Evolutionary conservation across 108 stramenopile species (phyloP).

Genomic region (Fistulifera solaris): DNA sequence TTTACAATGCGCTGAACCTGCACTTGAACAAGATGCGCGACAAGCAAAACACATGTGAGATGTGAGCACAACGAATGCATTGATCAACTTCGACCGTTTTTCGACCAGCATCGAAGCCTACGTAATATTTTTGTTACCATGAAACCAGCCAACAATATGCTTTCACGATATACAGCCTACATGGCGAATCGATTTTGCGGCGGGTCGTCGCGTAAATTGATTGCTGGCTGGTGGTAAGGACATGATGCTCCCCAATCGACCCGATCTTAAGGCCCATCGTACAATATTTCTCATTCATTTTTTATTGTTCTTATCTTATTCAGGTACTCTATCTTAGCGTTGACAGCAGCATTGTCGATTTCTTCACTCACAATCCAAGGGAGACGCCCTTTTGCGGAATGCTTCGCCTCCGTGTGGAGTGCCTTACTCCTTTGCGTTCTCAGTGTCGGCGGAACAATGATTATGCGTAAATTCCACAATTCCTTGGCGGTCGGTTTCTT

Average conservation of each 20-base stretch:
- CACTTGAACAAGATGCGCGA: too few species aligned
- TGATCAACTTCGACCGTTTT: too few species aligned
- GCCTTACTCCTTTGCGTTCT: conserved; percentile 51
- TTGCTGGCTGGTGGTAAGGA: conserved; percentile 90
- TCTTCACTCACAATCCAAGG: conserved; percentile 60
- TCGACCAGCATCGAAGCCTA: too few species aligned
- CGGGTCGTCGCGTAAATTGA: conserved; percentile 71
- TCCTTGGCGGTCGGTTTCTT: conserved; percentile 79
- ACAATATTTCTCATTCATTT: background rate
- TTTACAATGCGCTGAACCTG: too few species aligned
- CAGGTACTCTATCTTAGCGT: conserved; percentile 78
- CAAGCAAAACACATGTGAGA: too few species aligned
- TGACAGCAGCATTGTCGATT: conserved; percentile 51
- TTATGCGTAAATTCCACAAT: conserved; percentile 86
- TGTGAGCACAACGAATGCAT: too few species aligned
- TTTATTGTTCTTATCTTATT: background rate
- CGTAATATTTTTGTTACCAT: too few species aligned
- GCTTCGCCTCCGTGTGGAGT: conserved; percentile 67
- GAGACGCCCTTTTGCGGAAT: conserved; percentile 51
- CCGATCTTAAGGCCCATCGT: background rate
- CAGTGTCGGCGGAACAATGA: conserved; percentile 80
- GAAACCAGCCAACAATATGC: background rate
- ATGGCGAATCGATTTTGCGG: conserved; percentile 62
- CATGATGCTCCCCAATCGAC: background rate
- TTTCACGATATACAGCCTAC: conserved; percentile 49